Base-by-base conservation (phyloP, 202 grass and related monocot species). In the Dendrocalamus latiflorus region DNA sequence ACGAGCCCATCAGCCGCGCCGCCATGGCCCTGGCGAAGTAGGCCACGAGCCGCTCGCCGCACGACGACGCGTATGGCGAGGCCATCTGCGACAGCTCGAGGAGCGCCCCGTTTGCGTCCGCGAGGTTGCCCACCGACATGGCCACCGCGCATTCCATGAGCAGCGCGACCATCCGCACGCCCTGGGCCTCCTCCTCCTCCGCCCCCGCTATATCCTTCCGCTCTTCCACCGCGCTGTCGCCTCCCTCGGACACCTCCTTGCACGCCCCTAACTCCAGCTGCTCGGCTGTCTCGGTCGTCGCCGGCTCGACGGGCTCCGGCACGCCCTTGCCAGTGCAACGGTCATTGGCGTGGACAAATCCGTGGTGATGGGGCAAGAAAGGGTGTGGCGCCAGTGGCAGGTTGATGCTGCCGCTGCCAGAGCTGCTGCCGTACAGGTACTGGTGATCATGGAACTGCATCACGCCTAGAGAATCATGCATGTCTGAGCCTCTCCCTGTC, bases 71-170 rank as follows among this genome's bases (percentile, higher is more conserved):
- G 68, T 85, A 94, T 2, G 92, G 92, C 0, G 92, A 91, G 3
- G 89, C 74, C 62, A 83, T 76, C 86, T 94, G 89, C 4, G 86
- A 78, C 3, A 94, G 87, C 86, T 94, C 84, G 6, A 91, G 84
- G 9, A 94, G 73, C 66, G 84, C 79, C 6, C 6, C 57, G 81
- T 94, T 91, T 34, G 89, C 89, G 20, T 85, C 92, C 0, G 64
- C 73, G 18, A 94, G 86, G 86, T 89, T 94, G 34, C 87, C 89
- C 22, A 86, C 81, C 4, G 89, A 91, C 81, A 94, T 83, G 51
- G 86, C 81, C 68, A 83, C 92, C 21, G 86, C 92, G 61, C 81
- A 87, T 73, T 94, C 89, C 51, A 94, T 77, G 10, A 94, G 92
- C 33, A 89, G 81, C 14, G 77, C 82, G 33, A 94, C 70, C 77